Conservation (phyloP, 371 early-diverging fungal species). For the Mucor lusitanicus region DNA sequence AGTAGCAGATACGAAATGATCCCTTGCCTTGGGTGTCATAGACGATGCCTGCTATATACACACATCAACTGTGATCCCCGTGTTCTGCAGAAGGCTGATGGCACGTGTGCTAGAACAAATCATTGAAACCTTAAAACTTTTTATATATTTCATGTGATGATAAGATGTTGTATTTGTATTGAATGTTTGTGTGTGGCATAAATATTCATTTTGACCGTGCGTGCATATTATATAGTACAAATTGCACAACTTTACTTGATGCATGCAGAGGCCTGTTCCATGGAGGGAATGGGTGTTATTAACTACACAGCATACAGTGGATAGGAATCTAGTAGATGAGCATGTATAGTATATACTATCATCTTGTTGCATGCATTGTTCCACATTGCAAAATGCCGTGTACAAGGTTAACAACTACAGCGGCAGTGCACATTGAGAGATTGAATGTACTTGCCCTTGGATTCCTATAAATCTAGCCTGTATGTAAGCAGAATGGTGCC, state of each 20-base stretch:
- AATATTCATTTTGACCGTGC: slow-evolving; percentile 8
- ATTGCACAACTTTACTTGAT: not conserved
- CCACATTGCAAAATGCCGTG: not conserved
- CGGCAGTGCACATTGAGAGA: too few species aligned
- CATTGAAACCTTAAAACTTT: not conserved
- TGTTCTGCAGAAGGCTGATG: not conserved
- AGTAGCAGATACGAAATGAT: too few species aligned
- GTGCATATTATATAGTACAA: slow-evolving; percentile 1
- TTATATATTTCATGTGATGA: slow-evolving; percentile 5
- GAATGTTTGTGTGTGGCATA: not conserved
- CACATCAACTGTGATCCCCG: not conserved
- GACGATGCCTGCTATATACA: not conserved
- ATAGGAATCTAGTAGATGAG: not conserved
- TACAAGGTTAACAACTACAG: not conserved
- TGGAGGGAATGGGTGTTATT: not conserved
- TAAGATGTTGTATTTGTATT: not conserved
- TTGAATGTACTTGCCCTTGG: too few species aligned
- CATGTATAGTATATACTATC: not conserved
- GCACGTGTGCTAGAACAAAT: not conserved
- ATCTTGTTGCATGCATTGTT: not conserved
- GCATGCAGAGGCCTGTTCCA: not conserved
- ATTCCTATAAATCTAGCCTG: too few species aligned
- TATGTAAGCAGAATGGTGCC: too few species aligned
- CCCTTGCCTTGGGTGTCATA: too few species aligned
- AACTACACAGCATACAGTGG: not conserved